Base-by-base conservation (phyloP, 768 basidiomycete species). In the Cystofilobasidium ferigula region DNA sequence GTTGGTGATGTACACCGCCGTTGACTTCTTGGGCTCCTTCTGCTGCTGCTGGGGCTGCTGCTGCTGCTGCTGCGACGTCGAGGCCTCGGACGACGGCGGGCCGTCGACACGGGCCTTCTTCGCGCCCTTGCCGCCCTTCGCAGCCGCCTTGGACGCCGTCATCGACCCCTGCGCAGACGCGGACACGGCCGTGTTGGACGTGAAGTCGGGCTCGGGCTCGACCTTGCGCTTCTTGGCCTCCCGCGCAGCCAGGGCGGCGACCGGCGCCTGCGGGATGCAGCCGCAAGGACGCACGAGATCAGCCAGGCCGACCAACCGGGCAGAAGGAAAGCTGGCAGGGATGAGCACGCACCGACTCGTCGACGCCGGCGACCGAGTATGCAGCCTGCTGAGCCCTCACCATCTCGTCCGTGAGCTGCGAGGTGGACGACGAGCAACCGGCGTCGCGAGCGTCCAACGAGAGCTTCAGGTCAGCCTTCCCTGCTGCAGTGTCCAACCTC, bases 381-480 rank as follows among this genome's bases (percentile, higher is more conserved):
- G 91, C 93, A 0, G 90, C 92, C 78, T 98, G 95, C 74, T 99
- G 94, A 28, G 84, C 85, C 73, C 84, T 85, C 64, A 94, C 70
- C 16, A 89, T 78, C 61, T 93, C 89, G 69, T 94, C 90, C 70
- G 91, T 88, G 38, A 94, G 79, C 92, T 94, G 71, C 12, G 8
- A 35, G n/a, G 26, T 20, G 14, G 0, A n/a, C 13, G 28, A 26
- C 8, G n/a, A 2, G 51, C 30, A 32, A 43, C 16, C 14, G 3
- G 16, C 22, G 18, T 5, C 13, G 20, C 6, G 43, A n/a, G n/a
- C n/a, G n/a, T n/a, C n/a, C n/a, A n/a, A n/a, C n/a, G n/a, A n/a
- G n/a, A n/a, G n/a, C n/a, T n/a, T n/a, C n/a, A n/a, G n/a, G n/a
- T n/a, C n/a, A n/a, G n/a, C n/a, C n/a, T n/a, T n/a, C n/a, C n/a